Evolutionary conservation across 164 flowering plant genomes (phyloP), one percentile per base, ranked within the genome.

Genomic region (Cinnamomum micranthum): DNA sequence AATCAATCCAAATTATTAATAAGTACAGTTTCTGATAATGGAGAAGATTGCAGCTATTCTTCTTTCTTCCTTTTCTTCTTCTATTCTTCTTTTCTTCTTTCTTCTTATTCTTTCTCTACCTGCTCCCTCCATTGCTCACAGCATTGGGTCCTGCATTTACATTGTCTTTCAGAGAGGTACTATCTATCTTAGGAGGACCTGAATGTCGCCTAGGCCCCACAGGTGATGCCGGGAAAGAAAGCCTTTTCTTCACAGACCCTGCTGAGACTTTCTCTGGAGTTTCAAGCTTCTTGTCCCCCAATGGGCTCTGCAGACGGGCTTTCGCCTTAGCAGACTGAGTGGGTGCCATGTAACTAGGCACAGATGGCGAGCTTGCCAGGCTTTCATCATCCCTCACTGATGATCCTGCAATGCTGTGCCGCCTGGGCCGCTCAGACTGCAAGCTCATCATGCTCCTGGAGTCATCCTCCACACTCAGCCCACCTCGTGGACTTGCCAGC

Each of bases 341-440:
- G 3, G 91, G 85, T 2, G 87, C 89, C 98, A 91, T 91, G 86
- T 93, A 91, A 79, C 91, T 87, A 23, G 93, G 98, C 20, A 90
- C 60, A 6, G 85, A 59, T 14, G 86, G 86, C n/a, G 90, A 87
- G 79, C 90, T 88, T 12, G 84, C 88, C 24, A 87, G 80, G 75
- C 92, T 91, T 80, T 88, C 97, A 67, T 88, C 92, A 6, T 82
- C 85, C 64, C 83, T 76, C 58, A 76, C 74, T 15, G 81, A 78
- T 47, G 84, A 78, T 11, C 77, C 81, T 2, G 80, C 83, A 82
- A 87, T 81, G 76, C 90, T 91, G 74, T 88, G 92, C 82, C 95
- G 87, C 78, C 97, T 83, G 23, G 41, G 69, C 50, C 74, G 71
- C 59, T 88, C 94, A 12, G 98, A 88, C 71, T 85, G 93, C 75